These are phyloP conservation scores for Plenodomus biglobosus DNA, from an alignment of 2,329 filamentous ascomycete genomes.

Conservation along the genomic window DNA sequence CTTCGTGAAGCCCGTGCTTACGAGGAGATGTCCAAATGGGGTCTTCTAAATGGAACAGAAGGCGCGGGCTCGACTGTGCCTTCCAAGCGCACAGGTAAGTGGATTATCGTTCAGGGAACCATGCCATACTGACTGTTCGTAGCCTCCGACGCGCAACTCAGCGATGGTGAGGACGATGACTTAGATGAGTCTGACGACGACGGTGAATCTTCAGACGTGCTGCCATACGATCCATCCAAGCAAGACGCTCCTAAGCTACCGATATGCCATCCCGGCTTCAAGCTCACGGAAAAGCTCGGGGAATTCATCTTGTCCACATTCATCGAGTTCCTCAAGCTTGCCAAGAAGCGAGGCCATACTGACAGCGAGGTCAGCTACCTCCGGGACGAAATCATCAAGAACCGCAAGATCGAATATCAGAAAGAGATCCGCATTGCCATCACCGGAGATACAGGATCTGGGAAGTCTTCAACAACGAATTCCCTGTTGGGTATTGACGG, in stretches of 20 bases:
- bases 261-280: conserved; percentile 19
- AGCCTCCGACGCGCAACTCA: neutral
- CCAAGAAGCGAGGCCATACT: neutral
- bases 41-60: neutral
- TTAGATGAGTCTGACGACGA: conserved; percentile 3
- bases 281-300: neutral
- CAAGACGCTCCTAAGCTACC: conserved; percentile 8
- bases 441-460: conserved; percentile 19
- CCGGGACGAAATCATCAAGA: neutral
- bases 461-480: conserved; percentile 21
- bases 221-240: neutral
- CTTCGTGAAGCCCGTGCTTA: neutral
- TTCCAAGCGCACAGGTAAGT: conserved; percentile 6
- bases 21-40: neutral
- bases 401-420: conserved; percentile 1
- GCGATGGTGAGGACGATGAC: neutral
- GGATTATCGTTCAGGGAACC: neutral
- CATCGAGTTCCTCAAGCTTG: neutral
- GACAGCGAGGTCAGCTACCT: conserved; percentile 10
- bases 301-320: conserved; percentile 3
- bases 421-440: conserved; percentile 9
- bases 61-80: neutral
- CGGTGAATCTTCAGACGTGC: neutral
- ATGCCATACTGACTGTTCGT: neutral
- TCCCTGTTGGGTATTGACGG: conserved; percentile 13